Evolutionary conservation across 139 green algal genomes (phyloP), one percentile per base, ranked within the genome.

Genomic region (Cymbomonas tetramitiformis): DNA sequence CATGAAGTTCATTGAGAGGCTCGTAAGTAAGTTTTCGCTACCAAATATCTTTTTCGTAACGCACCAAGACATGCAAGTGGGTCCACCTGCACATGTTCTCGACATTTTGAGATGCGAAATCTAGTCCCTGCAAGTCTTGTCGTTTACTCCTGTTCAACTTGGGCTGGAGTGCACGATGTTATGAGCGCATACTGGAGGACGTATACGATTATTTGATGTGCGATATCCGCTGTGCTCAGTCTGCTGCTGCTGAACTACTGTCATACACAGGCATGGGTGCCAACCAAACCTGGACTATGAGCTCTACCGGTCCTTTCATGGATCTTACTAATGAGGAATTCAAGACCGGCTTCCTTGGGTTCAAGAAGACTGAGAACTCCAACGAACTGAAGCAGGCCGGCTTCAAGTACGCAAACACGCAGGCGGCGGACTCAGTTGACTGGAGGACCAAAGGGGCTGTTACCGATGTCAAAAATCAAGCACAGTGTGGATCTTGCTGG

Each of bases 391-490:
- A 8, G 15, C 43, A 10, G 10, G 15, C 10, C 23, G 34, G 19
- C 46, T 26, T 9, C n/a, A 33, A 4, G 38, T 40, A 29, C 4
- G 9, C 4, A 5, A 38, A 5, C 28, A 5, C 28, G 9, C 8
- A 36, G 4, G 38, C 31, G 39, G 24, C 23, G 53, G 49, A 6
- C 24, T 46, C 46, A 31, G 39, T 88, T 21, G 70, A 80, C 67
- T 90, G 82, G 82, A 51, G 76, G n/a, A 69, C 72, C 10, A 77
- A 69, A 8, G 72, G 68, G 10, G 78, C 69, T 1, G 78, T 77
- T 28, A 62, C 57, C 3, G 24, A 38, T 0, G 73, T 86, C 0
- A 90, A 85, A 68, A 81, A 90, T 40, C 82, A 88, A 64, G 80
- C 72, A 2, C 52, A 55, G 29, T 85, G 78, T 52, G 78, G 77